phyloP scores from a whole-genome alignment of 2,329 filamentous ascomycete genomes.

The Westerdykella ornata region DNA sequence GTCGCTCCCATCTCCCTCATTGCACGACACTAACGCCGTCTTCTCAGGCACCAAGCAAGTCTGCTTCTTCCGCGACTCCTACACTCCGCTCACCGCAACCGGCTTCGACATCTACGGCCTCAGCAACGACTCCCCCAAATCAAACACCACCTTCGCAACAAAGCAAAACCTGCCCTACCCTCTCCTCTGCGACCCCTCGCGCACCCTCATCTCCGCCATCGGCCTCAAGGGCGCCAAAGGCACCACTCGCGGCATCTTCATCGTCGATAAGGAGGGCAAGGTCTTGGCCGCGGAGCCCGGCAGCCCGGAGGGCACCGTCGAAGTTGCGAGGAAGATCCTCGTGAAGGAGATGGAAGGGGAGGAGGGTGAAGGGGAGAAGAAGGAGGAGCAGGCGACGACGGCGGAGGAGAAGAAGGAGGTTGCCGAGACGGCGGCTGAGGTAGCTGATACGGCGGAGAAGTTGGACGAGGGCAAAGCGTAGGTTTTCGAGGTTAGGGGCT shows the following conservation, averaged over 20 bases:
- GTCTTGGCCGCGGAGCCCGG: constrained; percentile 69
- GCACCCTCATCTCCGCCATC: constrained; percentile 72
- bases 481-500: no score
- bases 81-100: constrained; percentile 65
- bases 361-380: constrained; percentile 22
- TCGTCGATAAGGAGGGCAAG: constrained; percentile 74
- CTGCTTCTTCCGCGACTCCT: constrained; percentile 85
- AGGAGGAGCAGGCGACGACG: constrained; percentile 24
- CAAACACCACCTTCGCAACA: constrained; percentile 86
- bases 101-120: constrained; percentile 87
- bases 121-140: constrained; percentile 77
- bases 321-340: constrained; percentile 64
- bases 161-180: constrained; percentile 87
- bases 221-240: constrained; percentile 79
- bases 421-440: constrained; percentile 39
- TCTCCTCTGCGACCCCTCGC: constrained; percentile 74
- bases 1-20: constrained; percentile 31
- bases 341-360: constrained; percentile 20
- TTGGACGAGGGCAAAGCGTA: constrained; percentile 17
- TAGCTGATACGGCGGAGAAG: constrained; percentile 42
- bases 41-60: constrained; percentile 78
- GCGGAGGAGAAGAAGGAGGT: constrained; percentile 29
- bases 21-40: constrained; percentile 10
- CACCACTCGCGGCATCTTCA: constrained; percentile 81
- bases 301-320: constrained; percentile 69